Base-by-base conservation (phyloP, 2,329 filamentous ascomycete genomes). In the Paecilomyces formosus region DNA sequence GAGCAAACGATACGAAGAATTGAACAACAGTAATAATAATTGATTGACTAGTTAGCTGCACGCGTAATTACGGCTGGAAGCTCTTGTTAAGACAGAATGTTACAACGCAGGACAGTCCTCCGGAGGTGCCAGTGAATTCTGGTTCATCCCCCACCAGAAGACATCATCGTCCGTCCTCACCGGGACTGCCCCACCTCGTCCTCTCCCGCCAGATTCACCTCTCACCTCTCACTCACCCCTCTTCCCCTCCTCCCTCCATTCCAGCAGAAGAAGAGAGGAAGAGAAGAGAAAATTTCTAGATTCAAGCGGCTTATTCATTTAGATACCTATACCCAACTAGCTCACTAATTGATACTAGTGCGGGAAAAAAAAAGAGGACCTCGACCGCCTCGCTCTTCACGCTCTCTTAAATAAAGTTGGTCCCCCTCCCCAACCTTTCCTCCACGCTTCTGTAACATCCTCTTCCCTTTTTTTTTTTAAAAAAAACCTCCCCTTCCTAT, bases 321-420 rank as follows among this genome's bases (percentile, higher is more conserved):
- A 18, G n/a, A 45, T 45, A n/a, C n/a, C n/a, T n/a, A n/a, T n/a
- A n/a, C 35, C 35, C 11, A 31, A 3, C 24, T 26, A 26, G 24
- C 6, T 26, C 24, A 26, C 24, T 26, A 26, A 6, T 26, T 26
- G 3, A 26, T 6, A 45, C 33, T 39, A 39, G 33, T 39, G 33
- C n/a, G 15, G n/a, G 12, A n/a, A n/a, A 45, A 45, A 45, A 18
- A n/a, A 18, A 45, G 35, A 45, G 35, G 35, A 45, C n/a, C 39
- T 18, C 39, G 8, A 45, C n/a, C 39, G 39, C 39, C 39, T 57
- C 52, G 30, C 39, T 55, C 60, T 21, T 12, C 26, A 33, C 22
- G 54, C 54, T 56, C 39, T 56, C 52, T 57, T 54, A 54, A 61
- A 58, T 61, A 58, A 57, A 61, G 59, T 63, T 64, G 66, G 62